Percentiles rank a stretch among this genome's conserved stretches.
Evolutionary conservation across 2,329 filamentous ascomycete species (phyloP).

Genomic region (Ilyonectria destructans): DNA sequence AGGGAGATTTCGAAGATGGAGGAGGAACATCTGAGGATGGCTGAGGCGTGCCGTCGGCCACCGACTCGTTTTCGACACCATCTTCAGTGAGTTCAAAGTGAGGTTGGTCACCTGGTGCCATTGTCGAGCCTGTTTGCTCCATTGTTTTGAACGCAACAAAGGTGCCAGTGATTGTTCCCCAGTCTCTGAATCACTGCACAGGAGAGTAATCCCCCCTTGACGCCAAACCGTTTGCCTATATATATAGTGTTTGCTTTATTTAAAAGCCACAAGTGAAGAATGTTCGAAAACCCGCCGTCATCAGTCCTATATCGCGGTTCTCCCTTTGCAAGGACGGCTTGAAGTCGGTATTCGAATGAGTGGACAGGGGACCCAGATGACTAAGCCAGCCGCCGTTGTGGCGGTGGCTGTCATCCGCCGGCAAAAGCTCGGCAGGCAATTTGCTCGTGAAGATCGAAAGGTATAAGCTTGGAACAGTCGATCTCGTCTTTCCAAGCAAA

Average conservation of each 20-base stretch:
- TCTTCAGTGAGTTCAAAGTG: slow-evolving; percentile 49
- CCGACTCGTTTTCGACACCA: slow-evolving; percentile 47
- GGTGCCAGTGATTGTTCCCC: slow-evolving; percentile 3
- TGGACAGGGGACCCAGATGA: slow-evolving; percentile 36
- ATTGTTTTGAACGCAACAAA: slow-evolving; percentile 40
- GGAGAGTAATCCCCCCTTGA: slow-evolving; percentile 1
- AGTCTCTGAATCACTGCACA: slow-evolving; percentile 11
- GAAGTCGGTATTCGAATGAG: slow-evolving; percentile 26
- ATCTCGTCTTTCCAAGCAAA: slow-evolving; percentile 39
- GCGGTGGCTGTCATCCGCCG: slow-evolving; percentile 28
- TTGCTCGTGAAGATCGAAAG: slow-evolving; percentile 49
- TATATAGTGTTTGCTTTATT: slow-evolving; percentile 15
- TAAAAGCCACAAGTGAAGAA: slow-evolving; percentile 1
- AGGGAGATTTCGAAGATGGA: slow-evolving; percentile 48
- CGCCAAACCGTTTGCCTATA: background rate
- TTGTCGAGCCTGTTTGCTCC: slow-evolving; percentile 48
- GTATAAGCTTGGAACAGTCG: slow-evolving; percentile 44
- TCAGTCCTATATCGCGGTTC: slow-evolving; percentile 11
- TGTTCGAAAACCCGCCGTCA: slow-evolving; percentile 12
- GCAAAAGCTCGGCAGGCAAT: slow-evolving; percentile 48
- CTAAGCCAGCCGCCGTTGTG: slow-evolving; percentile 37
- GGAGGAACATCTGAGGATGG: slow-evolving; percentile 39
- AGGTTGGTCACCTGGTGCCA: slow-evolving; percentile 46
- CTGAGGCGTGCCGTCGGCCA: slow-evolving; percentile 44
- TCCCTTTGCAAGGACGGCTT: slow-evolving; percentile 19